Base-by-base conservation (phyloP, 2,329 filamentous ascomycete genomes). In the Grosmannia penicillata region DNA sequence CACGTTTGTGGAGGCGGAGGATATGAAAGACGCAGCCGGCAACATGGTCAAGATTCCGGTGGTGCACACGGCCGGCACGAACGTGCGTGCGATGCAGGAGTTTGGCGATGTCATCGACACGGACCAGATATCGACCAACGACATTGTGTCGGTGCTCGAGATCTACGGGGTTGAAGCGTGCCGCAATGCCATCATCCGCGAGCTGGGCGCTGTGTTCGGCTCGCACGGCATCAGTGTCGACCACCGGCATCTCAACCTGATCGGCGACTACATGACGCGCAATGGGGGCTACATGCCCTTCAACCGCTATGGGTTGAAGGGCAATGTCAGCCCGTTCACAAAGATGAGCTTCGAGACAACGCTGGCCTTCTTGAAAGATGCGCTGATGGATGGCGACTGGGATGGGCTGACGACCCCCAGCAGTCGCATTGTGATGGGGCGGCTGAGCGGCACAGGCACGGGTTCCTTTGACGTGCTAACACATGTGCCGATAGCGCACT, bases 301-400 rank as follows among this genome's bases (percentile, higher is more conserved):
- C 63, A 94, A 84, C 60, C 81, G 91, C 35, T 93, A 83, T 54
- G 91, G 89, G 1, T 66, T 98, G 43, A 78, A 76, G 53, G 78
- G 82, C 47, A 87, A 84, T 52, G 79, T 89, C 22, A 87, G 79
- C 48, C 86, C 91, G 0, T 89, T 98, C 50, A 89, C 91, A 61
- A 96, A 96, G 70, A 96, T 96, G 89, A 93, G 84, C 57, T 98
- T 96, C 62, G 91, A 98, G 70, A 98, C 91, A 4, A 98, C 91
- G 3, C 72, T 96, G 28, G 79, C 82, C 1, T 95, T 95, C 66
- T 68, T 98, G 52, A 87, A 82, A 57, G 91, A 96, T 54, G 87
- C 91, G 2, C 80, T 95, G 21, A 65, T 93, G 41, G 85, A 93
- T 52, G 78, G 83, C 36, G 91, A 96, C 57, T 84, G 76, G 69